Evolutionary conservation across 805 yeast genomes (phyloP), one percentile per base, ranked within the genome.

Genomic region (Cyberlindnera petersonii): DNA sequence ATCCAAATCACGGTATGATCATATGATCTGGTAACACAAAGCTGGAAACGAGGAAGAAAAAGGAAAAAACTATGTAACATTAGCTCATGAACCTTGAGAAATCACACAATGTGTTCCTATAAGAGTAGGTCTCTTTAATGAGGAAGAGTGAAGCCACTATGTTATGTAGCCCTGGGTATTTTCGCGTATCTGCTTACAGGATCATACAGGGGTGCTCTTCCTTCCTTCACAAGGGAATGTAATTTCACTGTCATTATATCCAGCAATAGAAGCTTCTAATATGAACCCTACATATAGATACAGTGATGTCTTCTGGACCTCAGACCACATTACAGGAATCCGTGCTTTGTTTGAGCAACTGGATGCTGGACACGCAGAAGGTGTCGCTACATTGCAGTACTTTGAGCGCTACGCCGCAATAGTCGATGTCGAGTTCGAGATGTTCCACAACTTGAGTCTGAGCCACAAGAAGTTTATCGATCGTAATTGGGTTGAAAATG

Each of bases 1-100:
- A 78, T 49, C 75, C 75, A 26, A 64, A 66, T 33, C 71, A 71
- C 52, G 83, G 82, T 11, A 61, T 71, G 49, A 64, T 69, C 41
- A 69, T 69, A 30, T 70, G 56, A 37, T 9, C 18, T n/a, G 17
- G 20, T 17, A 23, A 32, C 24, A 18, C 26, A 26, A n/a, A 26
- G 24, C 24, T 22, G 24, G 24, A 11, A 11, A 22, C 10, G 24
- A 22, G 8, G 24, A 11, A 22, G 10, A 8, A 22, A 11, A 8
- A 9, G 24, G 24, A 22, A 22, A 9, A 22, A 22, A n/a, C n/a
- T n/a, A n/a, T n/a, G n/a, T n/a, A n/a, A n/a, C n/a, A n/a, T n/a
- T n/a, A n/a, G n/a, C n/a, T n/a, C n/a, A n/a, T n/a, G n/a, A n/a
- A n/a, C n/a, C n/a, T n/a, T n/a, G n/a, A n/a, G n/a, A n/a, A n/a